Evolutionary conservation across 352 stramenopile genomes (phyloP).

Genomic region (Globisporangium viniferum): DNA sequence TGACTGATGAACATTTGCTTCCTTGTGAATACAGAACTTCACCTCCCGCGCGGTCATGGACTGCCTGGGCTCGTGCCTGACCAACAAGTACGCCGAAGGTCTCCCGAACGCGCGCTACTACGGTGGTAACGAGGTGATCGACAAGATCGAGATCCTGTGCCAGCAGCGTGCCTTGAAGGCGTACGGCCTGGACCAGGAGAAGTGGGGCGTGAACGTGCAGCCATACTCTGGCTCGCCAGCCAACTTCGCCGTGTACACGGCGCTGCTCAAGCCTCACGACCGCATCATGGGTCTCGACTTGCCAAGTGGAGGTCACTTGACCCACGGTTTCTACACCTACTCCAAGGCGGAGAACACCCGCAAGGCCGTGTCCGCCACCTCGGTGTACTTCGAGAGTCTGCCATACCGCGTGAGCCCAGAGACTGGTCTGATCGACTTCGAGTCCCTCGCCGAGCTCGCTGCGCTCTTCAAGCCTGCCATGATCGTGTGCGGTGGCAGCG

Average conservation of each 20-base stretch:
- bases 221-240: constrained; percentile 96
- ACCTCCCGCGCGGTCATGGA: constrained; percentile 98
- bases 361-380: constrained; percentile 99
- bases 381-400: constrained; percentile 99
- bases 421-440: constrained; percentile 97
- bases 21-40: constrained; percentile 86
- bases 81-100: constrained; percentile 99
- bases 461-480: constrained; percentile 97
- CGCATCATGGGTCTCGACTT: constrained; percentile 99
- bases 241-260: constrained; percentile 99
- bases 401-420: constrained; percentile 95
- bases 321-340: constrained; percentile 98
- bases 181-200: constrained; percentile 89
- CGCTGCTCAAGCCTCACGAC: constrained; percentile 95
- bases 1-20: constrained; percentile 6
- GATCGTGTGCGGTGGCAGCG: constrained; percentile 96
- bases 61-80: constrained; percentile 97
- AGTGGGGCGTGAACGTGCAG: constrained; percentile 99
- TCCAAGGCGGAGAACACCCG: constrained; percentile 95
- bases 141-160: constrained; percentile 96
- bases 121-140: constrained; percentile 97
- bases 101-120: constrained; percentile 96
- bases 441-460: constrained; percentile 92
- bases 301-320: constrained; percentile 97
- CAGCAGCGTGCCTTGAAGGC: constrained; percentile 92